Conservation (phyloP, 257 asterid species). For the Haberlea rhodopensis region DNA sequence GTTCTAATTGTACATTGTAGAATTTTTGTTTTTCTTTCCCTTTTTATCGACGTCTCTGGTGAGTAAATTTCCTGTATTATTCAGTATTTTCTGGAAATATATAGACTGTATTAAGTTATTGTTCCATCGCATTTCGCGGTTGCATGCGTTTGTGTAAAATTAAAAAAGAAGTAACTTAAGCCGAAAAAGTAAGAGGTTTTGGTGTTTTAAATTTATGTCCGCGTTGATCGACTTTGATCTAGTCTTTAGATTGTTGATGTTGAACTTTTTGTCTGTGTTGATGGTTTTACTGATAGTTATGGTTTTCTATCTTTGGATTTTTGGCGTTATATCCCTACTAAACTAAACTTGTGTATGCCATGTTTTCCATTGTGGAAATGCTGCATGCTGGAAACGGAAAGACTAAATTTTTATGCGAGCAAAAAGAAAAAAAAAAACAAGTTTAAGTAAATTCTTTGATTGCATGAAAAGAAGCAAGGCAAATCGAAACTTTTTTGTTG, state of each 20-base stretch:
- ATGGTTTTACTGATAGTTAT: not conserved
- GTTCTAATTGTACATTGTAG: not conserved
- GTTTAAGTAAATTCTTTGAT: conserved; percentile 3
- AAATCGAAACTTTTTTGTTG: not conserved
- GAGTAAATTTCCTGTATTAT: conserved; percentile 21
- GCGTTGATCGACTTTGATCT: not conserved
- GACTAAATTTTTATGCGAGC: not conserved
- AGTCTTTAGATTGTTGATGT: not conserved
- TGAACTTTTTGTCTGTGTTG: conserved; percentile 10
- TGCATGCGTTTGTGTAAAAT: not conserved
- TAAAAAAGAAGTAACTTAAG: not conserved
- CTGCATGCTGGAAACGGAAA: conserved; percentile 10
- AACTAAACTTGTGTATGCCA: not conserved
- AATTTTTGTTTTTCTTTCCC: not conserved
- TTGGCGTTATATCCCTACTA: not conserved
- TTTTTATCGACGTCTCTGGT: conserved; percentile 28
- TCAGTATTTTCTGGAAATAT: not conserved
- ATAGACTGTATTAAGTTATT: not conserved
- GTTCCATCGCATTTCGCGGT: not conserved
- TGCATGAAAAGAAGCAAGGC: conserved; percentile 18
- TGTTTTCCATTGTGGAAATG: not conserved
- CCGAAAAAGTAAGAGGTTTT: conserved; percentile 16
- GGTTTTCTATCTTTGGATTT: not conserved
- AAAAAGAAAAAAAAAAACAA: no score
- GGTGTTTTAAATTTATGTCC: conserved; percentile 13